Base-by-base conservation (phyloP, 2,329 filamentous ascomycete species). In the Fusarium sp. region DNA sequence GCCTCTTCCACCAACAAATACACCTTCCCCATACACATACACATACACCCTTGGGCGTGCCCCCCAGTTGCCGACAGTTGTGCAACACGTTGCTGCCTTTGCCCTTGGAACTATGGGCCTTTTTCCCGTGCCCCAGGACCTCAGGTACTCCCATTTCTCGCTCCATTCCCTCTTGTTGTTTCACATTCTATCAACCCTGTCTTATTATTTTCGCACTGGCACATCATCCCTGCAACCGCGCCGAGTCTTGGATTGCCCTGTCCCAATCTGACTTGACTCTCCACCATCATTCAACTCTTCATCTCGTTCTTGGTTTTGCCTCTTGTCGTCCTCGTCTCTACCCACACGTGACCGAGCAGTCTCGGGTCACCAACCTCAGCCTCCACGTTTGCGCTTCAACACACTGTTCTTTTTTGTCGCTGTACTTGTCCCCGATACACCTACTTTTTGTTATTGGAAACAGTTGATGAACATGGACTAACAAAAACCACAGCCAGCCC, bases 401-500 rank as follows among this genome's bases (percentile, higher is more conserved):
- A 22, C 20, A n/a, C 24, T 56, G 51, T 56, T 27, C 6, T 35
- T 14, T 20, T 53, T 29, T 35, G 20, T 56, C 20, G 31, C 33
- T 56, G 51, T 56, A 56, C 20, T 56, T 36, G 51, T 31, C 11
- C 49, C 27, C n/a, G n/a, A 55, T 35, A 33, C 12, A 22, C 11
- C 31, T 33, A 10, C 29, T 55, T 14, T 31, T 22, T 17, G 20
- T 22, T 36, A 17, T 24, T 31, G 14, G 20, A 27, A 24, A 27
- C 11, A 33, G 16, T 63, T 44, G 51, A 36, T 51, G 31, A 64
- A 58, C 51, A 29, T 14, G 42, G 36, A 71, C 79, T 82, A 71
- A 82, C 59, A 33, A 58, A 70, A 70, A 44, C 62, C 40, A 49
- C 58, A 82, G 80, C 72, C 77, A 75, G 22, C 44, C 66, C 16